phyloP scores from a whole-genome alignment of 805 yeast genomes.

The Starmerella davenportii region DNA sequence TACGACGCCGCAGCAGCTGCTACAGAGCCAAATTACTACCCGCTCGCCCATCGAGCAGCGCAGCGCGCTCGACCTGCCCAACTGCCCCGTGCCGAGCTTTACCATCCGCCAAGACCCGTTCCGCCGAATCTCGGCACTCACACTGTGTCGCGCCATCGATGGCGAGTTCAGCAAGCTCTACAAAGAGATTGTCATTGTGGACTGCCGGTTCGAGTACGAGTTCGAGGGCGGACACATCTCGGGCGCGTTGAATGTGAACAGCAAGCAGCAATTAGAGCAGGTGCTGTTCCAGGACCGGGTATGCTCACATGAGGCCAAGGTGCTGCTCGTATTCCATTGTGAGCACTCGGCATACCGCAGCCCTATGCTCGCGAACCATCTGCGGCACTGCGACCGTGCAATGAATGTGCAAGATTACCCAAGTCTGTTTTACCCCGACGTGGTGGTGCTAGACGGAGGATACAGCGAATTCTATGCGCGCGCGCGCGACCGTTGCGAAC shows the following conservation, averaged over 20 bases:
- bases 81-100: slow-evolving; percentile 27
- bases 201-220: slow-evolving; percentile 87
- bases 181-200: slow-evolving; percentile 45
- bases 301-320: slow-evolving; percentile 18
- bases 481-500: slow-evolving; percentile 43
- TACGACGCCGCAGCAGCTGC: slow-evolving; percentile 35
- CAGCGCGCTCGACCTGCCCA: slow-evolving; percentile 10
- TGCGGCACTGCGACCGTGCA: slow-evolving; percentile 67
- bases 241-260: slow-evolving; percentile 61
- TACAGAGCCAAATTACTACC: slow-evolving; percentile 22
- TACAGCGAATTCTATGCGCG: slow-evolving; percentile 57
- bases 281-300: slow-evolving; percentile 25
- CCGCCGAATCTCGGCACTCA: slow-evolving; percentile 46
- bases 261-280: slow-evolving; percentile 49
- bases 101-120: slow-evolving; percentile 40
- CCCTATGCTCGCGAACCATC: slow-evolving; percentile 78
- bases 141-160: slow-evolving; percentile 38
- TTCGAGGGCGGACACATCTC: slow-evolving; percentile 82
- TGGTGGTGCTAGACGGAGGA: slow-evolving; percentile 79
- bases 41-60: slow-evolving; percentile 7
- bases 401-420: slow-evolving; percentile 65
- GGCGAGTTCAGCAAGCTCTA: slow-evolving; percentile 37
- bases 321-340: slow-evolving; percentile 72
- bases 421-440: slow-evolving; percentile 66
- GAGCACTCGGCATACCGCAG: slow-evolving; percentile 87